Conservation (phyloP, 208 protist species). For the Polymyxa betae region DNA sequence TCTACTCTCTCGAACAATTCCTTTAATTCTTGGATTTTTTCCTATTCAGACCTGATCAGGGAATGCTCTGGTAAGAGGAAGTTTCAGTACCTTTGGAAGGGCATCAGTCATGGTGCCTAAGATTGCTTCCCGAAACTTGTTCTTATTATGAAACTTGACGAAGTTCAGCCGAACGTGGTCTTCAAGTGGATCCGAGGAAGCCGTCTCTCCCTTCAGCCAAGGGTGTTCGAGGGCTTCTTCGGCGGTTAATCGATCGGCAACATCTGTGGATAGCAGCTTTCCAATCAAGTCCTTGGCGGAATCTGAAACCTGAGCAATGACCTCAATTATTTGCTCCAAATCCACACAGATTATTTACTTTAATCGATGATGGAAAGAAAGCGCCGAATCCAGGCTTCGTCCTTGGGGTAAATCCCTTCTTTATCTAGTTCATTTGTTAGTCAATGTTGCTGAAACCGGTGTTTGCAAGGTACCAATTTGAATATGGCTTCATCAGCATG, state of each 20-base stretch:
- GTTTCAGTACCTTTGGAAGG: neutral
- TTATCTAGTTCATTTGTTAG: neutral
- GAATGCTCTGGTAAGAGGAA: neutral
- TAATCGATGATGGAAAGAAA: slow-evolving; percentile 40
- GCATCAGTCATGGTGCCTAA: slow-evolving; percentile 22
- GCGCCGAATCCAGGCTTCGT: slow-evolving; percentile 21
- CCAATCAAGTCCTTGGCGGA: slow-evolving; percentile 48
- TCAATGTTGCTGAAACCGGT: neutral
- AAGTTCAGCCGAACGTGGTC: neutral
- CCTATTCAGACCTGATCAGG: neutral
- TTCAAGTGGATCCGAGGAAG: neutral
- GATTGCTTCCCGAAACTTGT: slow-evolving; percentile 39
- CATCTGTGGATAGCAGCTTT: slow-evolving; percentile 10
- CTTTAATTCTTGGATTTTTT: slow-evolving; percentile 29
- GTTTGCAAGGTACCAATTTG: neutral
- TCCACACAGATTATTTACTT: neutral
- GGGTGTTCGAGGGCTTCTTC: slow-evolving; percentile 31
- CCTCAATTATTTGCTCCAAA: neutral
- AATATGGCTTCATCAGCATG: slow-evolving; percentile 44
- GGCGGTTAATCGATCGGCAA: neutral
- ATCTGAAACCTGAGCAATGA: neutral
- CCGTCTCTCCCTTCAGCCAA: slow-evolving; percentile 18
- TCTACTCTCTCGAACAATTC: slow-evolving; percentile 1
- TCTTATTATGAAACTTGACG: neutral
- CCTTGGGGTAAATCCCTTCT: slow-evolving; percentile 43